Evolutionary conservation across 805 yeast species (phyloP).

Genomic region (Teunomyces atbi): DNA sequence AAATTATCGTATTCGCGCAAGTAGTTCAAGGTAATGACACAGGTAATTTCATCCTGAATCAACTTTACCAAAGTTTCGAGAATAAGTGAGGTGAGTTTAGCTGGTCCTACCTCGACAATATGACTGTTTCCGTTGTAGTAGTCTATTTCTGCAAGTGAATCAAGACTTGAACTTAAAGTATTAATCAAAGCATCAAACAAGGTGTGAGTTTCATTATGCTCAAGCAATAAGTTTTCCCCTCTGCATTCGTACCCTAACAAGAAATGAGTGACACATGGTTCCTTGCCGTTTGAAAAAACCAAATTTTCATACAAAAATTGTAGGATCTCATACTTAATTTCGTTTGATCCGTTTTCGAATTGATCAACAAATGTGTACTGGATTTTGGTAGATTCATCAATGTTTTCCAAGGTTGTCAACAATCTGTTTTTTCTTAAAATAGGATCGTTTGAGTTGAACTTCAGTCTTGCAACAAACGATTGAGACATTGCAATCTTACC

Average conservation of each 20-base stretch:
- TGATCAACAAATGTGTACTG: slow-evolving; percentile 72
- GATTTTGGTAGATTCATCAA: slow-evolving; percentile 75
- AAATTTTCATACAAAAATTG: slow-evolving; percentile 56
- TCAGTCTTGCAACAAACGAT: slow-evolving; percentile 36
- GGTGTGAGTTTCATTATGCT: slow-evolving; percentile 46
- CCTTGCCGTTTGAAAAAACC: slow-evolving; percentile 31
- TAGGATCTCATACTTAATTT: slow-evolving; percentile 56
- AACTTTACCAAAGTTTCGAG: slow-evolving; percentile 64
- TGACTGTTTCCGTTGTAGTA: slow-evolving; percentile 29
- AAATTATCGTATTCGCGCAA: slow-evolving; percentile 51
- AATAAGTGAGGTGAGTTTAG: slow-evolving; percentile 54
- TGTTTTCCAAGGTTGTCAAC: slow-evolving; percentile 66
- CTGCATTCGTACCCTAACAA: slow-evolving; percentile 67
- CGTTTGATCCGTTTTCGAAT: slow-evolving; percentile 36
- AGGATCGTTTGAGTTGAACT: slow-evolving; percentile 16
- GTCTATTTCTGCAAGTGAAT: slow-evolving; percentile 37
- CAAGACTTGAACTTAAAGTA: slow-evolving; percentile 48
- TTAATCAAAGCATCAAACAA: slow-evolving; percentile 53
- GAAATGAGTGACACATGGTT: slow-evolving; percentile 65
- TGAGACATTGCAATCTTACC: slow-evolving; percentile 47
- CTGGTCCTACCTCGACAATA: slow-evolving; percentile 50
- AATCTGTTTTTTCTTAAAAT: slow-evolving; percentile 56
- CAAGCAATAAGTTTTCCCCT: slow-evolving; percentile 45
- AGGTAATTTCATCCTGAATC: slow-evolving; percentile 55
- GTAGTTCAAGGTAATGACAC: slow-evolving; percentile 47